These are phyloP conservation scores for Lasiosphaeria miniovina DNA, from an alignment of 495 filamentous ascomycete species.

Conservation along the genomic window DNA sequence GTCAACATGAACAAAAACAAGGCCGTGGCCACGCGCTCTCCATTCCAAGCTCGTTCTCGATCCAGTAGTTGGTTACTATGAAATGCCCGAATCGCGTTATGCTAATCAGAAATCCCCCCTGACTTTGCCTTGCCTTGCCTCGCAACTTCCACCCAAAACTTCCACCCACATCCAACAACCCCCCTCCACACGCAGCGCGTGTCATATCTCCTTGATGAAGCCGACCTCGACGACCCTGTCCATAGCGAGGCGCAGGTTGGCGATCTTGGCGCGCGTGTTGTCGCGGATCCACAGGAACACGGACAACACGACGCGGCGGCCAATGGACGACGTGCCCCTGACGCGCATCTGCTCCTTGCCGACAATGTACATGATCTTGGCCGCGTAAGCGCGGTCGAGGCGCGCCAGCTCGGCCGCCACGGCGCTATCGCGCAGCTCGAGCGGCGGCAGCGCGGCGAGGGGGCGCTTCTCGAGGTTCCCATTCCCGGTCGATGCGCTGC, in stretches of 20 bases:
- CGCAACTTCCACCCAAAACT: no score
- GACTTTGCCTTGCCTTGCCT: no score
- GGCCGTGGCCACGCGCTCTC: no score
- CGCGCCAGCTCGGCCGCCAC: slow-evolving; percentile 43
- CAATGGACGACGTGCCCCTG: slow-evolving; percentile 38
- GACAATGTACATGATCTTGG: slow-evolving; percentile 64
- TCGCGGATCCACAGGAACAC: slow-evolving; percentile 67
- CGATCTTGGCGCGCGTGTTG: slow-evolving; percentile 64
- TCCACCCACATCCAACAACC: background rate
- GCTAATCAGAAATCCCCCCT: no score
- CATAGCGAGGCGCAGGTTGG: slow-evolving; percentile 56
- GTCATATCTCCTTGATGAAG: slow-evolving; percentile 63
- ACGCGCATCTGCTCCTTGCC: slow-evolving; percentile 71
- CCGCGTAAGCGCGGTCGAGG: slow-evolving; percentile 56
- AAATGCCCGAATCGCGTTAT: no score
- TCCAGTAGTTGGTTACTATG: no score
- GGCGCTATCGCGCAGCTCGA: slow-evolving; percentile 36
- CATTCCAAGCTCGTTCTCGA: no score
- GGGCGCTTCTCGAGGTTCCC: background rate
- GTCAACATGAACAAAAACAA: no score
- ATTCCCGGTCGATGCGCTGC: background rate
- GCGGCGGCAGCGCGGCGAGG: slow-evolving; percentile 2
- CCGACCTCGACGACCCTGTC: slow-evolving; percentile 67
- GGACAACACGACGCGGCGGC: slow-evolving; percentile 47
- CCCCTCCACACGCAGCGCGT: background rate